Percentiles rank a stretch among this genome's conserved stretches.
phyloP scores from a whole-genome alignment of 2,329 filamentous ascomycete species.

The Hymenoscyphus fructigenus region DNA sequence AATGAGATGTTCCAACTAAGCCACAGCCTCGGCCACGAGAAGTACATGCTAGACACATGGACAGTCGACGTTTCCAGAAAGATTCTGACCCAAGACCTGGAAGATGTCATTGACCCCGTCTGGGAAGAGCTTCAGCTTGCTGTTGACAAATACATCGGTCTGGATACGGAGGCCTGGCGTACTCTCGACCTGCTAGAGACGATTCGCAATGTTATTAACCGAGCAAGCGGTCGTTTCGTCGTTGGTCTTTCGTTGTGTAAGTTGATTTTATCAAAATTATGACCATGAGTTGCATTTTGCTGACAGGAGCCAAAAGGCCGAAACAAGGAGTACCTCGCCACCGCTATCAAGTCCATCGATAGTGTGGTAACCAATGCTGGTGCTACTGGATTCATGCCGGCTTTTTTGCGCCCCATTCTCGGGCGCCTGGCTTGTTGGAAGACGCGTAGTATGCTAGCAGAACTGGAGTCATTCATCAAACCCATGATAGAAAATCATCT shows the following conservation, averaged over 20 bases:
- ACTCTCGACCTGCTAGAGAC: constrained; percentile 24
- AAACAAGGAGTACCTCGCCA: constrained; percentile 37
- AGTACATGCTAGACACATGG: constrained; percentile 38
- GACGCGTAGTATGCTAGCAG: constrained; percentile 27
- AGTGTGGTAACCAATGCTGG: constrained; percentile 37
- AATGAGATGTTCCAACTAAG: constrained; percentile 39
- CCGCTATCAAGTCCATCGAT: constrained; percentile 32
- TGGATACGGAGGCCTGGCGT: constrained; percentile 25
- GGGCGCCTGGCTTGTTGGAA: constrained; percentile 35
- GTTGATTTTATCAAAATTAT: constrained; percentile 7
- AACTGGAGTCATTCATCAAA: constrained; percentile 13
- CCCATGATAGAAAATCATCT: constrained; percentile 23
- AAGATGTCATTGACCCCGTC: constrained; percentile 23
- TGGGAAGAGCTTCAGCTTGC: constrained; percentile 19
- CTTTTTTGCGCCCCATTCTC: constrained; percentile 36
- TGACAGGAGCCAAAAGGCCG: constrained; percentile 13
- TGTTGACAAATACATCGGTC: constrained; percentile 24
- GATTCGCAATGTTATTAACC: constrained; percentile 24
- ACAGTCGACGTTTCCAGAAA: constrained; percentile 26
- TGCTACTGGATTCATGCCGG: constrained; percentile 32
- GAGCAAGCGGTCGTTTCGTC: constrained; percentile 28
- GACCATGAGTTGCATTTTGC: neutral
- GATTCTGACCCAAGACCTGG: constrained; percentile 21
- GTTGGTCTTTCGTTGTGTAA: constrained; percentile 30
- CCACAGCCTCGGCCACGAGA: constrained; percentile 39